Conservation (phyloP, 768 basidiomycete genomes). For the Neoboletus subvelutipes region DNA sequence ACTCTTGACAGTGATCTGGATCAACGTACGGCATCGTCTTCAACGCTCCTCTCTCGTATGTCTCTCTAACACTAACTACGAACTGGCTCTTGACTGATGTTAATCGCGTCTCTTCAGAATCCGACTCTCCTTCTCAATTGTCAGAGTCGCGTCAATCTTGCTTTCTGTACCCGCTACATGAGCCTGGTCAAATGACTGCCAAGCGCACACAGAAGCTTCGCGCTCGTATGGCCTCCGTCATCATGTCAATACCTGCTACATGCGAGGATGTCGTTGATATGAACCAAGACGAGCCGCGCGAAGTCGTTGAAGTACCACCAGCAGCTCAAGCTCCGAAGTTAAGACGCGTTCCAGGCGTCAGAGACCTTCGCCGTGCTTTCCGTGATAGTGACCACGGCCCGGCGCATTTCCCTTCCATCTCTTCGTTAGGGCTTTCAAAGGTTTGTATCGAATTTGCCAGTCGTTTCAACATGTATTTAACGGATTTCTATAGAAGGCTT, state of each 20-base stretch:
- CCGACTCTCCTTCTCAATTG: neutral
- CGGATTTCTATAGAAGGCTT: constrained; percentile 13
- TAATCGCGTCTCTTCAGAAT: constrained; percentile 8
- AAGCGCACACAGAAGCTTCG: constrained; percentile 27
- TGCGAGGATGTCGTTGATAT: constrained; percentile 14
- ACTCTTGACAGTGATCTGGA: constrained; percentile 20
- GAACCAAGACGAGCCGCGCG: constrained; percentile 2
- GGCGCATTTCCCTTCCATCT: constrained; percentile 5
- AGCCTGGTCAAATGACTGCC: constrained; percentile 29
- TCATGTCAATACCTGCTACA: constrained; percentile 31
- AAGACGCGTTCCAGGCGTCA: constrained; percentile 24
- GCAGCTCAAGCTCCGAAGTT: constrained; percentile 13
- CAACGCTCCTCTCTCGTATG: constrained; percentile 20
- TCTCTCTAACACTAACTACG: constrained; percentile 5
- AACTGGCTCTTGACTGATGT: constrained; percentile 4
- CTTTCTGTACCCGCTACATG: constrained; percentile 14
- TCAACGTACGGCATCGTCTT: constrained; percentile 19
- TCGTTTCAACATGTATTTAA: constrained; percentile 2
- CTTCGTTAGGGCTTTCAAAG: constrained; percentile 15
- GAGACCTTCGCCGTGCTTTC: constrained; percentile 29
- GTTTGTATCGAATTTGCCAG: constrained; percentile 4
- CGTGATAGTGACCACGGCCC: constrained; percentile 9
- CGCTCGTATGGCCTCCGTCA: constrained; percentile 25
- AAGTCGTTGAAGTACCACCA: neutral
- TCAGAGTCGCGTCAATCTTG: constrained; percentile 11